Percentiles rank a stretch among this genome's conserved stretches.
Evolutionary conservation across 2,329 filamentous ascomycete species (phyloP).

Genomic region (Didymella segeticola): DNA sequence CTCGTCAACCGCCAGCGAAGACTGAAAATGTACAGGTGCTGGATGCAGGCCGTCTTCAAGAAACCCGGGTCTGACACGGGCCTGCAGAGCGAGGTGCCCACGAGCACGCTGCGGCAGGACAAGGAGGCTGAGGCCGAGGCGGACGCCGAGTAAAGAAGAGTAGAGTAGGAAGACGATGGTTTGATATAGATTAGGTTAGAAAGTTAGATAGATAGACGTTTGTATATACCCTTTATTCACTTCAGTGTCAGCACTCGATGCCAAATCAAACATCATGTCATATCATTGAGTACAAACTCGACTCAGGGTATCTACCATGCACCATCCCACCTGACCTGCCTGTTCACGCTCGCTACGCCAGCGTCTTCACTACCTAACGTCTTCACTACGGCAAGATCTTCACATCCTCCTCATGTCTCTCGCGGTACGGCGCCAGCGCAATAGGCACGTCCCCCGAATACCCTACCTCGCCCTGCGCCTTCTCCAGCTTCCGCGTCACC

Average conservation of each 20-base stretch:
- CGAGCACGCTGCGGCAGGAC: constrained; percentile 43
- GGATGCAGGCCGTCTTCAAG: constrained; percentile 84
- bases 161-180: constrained; percentile 4
- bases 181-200: neutral
- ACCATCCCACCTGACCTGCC: too few relatives aligned
- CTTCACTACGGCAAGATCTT: constrained; percentile 44
- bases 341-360: too few relatives aligned
- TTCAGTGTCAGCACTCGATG: too few relatives aligned
- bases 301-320: too few relatives aligned
- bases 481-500: constrained; percentile 57
- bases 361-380: neutral
- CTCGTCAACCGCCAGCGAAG: constrained; percentile 89
- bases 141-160: too few relatives aligned
- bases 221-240: neutral
- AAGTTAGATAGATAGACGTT: too few relatives aligned
- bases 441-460: constrained; percentile 59
- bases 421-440: constrained; percentile 49
- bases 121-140: constrained; percentile 13
- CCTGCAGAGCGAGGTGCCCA: constrained; percentile 38
- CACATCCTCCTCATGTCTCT: constrained; percentile 39
- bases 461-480: constrained; percentile 58
- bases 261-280: too few relatives aligned
- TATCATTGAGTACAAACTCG: too few relatives aligned
- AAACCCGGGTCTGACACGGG: constrained; percentile 56
- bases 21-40: constrained; percentile 98